Evolutionary conservation across 495 filamentous ascomycete genomes (phyloP).

Genomic region (Aspergillus heteromorphus): DNA sequence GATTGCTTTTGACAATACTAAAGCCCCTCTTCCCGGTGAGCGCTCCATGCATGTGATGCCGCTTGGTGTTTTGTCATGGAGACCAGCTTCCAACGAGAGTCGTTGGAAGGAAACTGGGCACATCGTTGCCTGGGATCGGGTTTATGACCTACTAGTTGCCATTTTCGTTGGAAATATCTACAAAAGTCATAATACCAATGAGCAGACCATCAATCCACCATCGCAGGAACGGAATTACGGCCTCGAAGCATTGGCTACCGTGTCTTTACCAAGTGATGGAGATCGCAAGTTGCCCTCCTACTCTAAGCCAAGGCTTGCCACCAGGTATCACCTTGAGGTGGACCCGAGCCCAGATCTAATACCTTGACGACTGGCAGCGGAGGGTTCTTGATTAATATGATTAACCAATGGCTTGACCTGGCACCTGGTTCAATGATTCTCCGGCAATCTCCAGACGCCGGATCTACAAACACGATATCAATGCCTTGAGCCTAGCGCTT

Average conservation of each 20-base stretch:
- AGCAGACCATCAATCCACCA: constrained; percentile 5
- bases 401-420: background rate
- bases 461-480: background rate
- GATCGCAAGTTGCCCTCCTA: no score
- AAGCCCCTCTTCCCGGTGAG: constrained; percentile 10
- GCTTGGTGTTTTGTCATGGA: constrained; percentile 29
- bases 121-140: constrained; percentile 36
- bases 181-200: constrained; percentile 18
- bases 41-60: constrained; percentile 29
- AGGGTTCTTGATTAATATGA: background rate
- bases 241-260: no score
- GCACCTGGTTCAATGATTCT: background rate
- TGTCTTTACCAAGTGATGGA: no score
- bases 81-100: background rate
- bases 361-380: background rate
- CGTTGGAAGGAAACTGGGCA: constrained; percentile 31
- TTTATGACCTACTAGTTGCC: constrained; percentile 22
- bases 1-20: constrained; percentile 16
- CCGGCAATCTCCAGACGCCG: background rate
- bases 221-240: background rate
- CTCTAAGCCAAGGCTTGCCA: background rate
- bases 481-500: background rate
- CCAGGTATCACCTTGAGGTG: constrained; percentile 5
- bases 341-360: constrained; percentile 8
- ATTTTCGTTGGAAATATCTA: constrained; percentile 24